These are phyloP conservation scores for Sideroxylon spinosum DNA, from an alignment of 179 eudicot species.

Conservation along the genomic window DNA sequence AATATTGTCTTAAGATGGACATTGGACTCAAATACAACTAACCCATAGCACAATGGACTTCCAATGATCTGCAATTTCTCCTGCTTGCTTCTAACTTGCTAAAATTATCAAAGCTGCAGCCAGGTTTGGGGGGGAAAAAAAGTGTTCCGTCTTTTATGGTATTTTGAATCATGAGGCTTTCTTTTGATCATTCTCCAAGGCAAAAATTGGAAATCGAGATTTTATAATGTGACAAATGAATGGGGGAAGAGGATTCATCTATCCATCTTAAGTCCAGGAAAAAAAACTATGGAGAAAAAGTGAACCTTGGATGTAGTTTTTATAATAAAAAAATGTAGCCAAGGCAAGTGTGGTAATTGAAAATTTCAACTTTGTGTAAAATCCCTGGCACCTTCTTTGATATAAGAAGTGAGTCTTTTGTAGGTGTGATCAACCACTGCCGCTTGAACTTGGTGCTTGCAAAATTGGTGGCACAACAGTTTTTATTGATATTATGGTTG, in stretches of 20 bases:
- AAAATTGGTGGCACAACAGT: not conserved
- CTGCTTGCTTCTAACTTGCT: too few species aligned
- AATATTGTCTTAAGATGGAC: too few species aligned
- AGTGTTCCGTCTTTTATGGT: too few species aligned
- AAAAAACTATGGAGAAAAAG: not conserved
- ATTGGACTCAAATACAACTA: too few species aligned
- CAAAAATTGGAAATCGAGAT: not conserved
- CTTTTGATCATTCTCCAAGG: not conserved
- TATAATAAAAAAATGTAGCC: not conserved
- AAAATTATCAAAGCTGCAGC: not conserved
- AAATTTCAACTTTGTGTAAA: not conserved
- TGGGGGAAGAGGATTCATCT: too few species aligned
- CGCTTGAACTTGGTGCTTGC: not conserved
- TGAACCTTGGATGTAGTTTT: not conserved
- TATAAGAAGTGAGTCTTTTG: not conserved
- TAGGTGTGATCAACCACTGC: not conserved
- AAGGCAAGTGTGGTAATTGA: not conserved
- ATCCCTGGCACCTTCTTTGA: not conserved
- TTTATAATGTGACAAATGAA: conserved; percentile 3
- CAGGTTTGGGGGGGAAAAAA: not conserved
- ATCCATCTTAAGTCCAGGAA: not conserved
- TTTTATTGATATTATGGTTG: conserved; percentile 5
- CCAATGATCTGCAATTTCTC: too few species aligned
- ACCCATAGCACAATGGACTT: too few species aligned
- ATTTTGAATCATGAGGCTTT: too few species aligned